Percentiles rank a stretch among this genome's conserved stretches.
phyloP scores from a whole-genome alignment of 257 asterid species.

The Salvia rosmarinus region DNA sequence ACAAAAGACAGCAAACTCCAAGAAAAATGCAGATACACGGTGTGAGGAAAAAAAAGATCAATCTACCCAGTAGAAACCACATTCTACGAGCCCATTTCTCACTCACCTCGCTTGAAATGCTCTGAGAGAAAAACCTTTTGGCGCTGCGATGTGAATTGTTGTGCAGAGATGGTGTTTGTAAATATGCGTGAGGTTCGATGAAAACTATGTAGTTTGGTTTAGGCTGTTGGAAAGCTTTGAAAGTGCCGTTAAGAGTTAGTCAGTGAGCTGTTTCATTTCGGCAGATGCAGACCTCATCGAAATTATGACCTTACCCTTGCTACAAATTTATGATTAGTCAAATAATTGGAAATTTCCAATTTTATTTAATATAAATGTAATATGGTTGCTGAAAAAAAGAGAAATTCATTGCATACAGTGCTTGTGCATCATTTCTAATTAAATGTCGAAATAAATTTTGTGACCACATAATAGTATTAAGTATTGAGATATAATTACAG shows the following conservation, averaged over 20 bases:
- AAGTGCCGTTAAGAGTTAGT: conserved; percentile 49
- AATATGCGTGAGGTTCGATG: conserved; percentile 57
- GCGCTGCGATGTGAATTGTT: background rate
- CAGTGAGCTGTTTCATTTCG: conserved; percentile 21
- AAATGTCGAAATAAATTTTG: too few species aligned
- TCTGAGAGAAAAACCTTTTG: conserved; percentile 8
- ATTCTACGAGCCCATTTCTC: background rate
- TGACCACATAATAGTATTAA: too few species aligned
- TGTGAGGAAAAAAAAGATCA: conserved; percentile 31
- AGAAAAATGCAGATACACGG: conserved; percentile 13
- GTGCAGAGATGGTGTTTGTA: conserved; percentile 2
- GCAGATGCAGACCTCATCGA: background rate
- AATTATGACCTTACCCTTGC: conserved; percentile 32
- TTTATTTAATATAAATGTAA: too few species aligned
- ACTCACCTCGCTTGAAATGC: conserved; percentile 40
- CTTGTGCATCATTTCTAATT: too few species aligned
- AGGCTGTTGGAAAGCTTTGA: conserved; percentile 65
- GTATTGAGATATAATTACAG: too few species aligned
- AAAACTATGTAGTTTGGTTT: conserved; percentile 52
- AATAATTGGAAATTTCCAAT: too few species aligned
- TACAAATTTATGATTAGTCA: background rate
- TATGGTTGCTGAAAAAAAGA: too few species aligned
- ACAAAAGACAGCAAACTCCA: conserved; percentile 2
- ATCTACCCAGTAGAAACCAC: conserved; percentile 32
- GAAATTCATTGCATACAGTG: too few species aligned